Evolutionary conservation across 805 yeast species (phyloP), one percentile per base, ranked within the genome.

Genomic region (Metschnikowia hibisci): DNA sequence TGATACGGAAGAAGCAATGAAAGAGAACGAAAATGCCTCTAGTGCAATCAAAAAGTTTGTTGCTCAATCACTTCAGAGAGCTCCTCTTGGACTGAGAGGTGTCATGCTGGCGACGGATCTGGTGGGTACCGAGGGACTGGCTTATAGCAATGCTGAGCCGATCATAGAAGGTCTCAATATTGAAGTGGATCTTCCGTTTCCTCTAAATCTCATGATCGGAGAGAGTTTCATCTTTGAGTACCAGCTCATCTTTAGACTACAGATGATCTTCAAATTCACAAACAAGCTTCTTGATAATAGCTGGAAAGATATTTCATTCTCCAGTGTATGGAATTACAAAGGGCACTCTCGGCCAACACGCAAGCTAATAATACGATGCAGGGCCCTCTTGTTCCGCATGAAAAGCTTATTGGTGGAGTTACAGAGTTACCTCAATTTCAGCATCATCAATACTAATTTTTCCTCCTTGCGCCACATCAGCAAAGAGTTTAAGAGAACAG

Each of bases 111-210:
- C 33, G 26, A 25, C 27, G 3, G 27, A 39, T n/a, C 42, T 39
- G 42, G 35, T 36, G 22, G 41, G 41, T 22, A 37, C 40, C 16
- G 38, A 34, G 23, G 30, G 33, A n/a, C 45, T 39, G 34, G 41
- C 40, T 27, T 15, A 34, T 4, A 29, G 34, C 11, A 45, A 43
- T 13, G 14, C 39, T 4, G 56, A 38, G 36, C 57, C 68, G 23
- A 56, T 78, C 1, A 67, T 83, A 1, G 69, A 80, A 36, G 74
- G 75, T 39, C 59, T 84, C 9, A 77, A 76, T 45, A 62, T 84
- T 34, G 80, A 81, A 32, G 46, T 82, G 6, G 62, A 73, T n/a
- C 61, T 90, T 16, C 96, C 97, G 3, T 93, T 87, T 58, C 99
- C 99, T 0, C 63, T 88, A 38, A 88, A 88, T 55, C 69, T 91